phyloP scores from a whole-genome alignment of 2,329 filamentous ascomycete genomes.

The Chaetomium olivaceum region DNA sequence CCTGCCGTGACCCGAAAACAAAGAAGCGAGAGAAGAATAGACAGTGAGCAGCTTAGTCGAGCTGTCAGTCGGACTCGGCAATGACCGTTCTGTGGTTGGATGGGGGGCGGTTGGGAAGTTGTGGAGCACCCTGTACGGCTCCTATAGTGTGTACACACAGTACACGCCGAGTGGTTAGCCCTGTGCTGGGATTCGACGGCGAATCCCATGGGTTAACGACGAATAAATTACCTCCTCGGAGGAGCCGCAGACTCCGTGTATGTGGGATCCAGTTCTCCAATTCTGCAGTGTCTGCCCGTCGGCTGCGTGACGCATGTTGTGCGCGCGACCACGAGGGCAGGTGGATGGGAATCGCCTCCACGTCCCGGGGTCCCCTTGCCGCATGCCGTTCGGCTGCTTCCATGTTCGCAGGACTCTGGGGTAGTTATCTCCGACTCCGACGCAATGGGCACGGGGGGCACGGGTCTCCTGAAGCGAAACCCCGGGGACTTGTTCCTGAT shows the following conservation, averaged over 20 bases:
- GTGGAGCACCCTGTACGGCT: conserved; percentile 16
- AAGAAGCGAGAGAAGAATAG: conserved; percentile 1
- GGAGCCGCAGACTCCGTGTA: conserved; percentile 13
- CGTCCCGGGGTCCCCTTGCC: conserved; percentile 5
- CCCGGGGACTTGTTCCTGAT: not conserved
- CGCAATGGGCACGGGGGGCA: not conserved
- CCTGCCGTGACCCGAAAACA: not conserved
- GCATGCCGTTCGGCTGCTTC: conserved; percentile 7
- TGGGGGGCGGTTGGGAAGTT: conserved; percentile 5
- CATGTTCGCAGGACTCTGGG: conserved; percentile 4
- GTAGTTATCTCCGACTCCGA: not conserved
- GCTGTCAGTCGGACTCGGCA: not conserved
- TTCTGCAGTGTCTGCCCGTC: conserved; percentile 1
- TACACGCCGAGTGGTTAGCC: not conserved
- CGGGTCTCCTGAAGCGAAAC: not conserved
- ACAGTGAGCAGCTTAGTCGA: not conserved
- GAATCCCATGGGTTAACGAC: not conserved
- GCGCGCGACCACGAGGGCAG: conserved; percentile 13
- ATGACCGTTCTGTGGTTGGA: conserved; percentile 15
- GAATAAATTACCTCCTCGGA: conserved; percentile 12
- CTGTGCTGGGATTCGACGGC: conserved; percentile 10
- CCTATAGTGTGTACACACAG: conserved; percentile 14
- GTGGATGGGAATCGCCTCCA: conserved; percentile 1
- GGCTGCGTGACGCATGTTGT: conserved; percentile 17
- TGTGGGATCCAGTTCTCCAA: conserved; percentile 16